A percentile compares a stretch with the other conserved stretches of the same genome.
Conservation (phyloP, 768 basidiomycete species). For the Boletus patriciae region DNA sequence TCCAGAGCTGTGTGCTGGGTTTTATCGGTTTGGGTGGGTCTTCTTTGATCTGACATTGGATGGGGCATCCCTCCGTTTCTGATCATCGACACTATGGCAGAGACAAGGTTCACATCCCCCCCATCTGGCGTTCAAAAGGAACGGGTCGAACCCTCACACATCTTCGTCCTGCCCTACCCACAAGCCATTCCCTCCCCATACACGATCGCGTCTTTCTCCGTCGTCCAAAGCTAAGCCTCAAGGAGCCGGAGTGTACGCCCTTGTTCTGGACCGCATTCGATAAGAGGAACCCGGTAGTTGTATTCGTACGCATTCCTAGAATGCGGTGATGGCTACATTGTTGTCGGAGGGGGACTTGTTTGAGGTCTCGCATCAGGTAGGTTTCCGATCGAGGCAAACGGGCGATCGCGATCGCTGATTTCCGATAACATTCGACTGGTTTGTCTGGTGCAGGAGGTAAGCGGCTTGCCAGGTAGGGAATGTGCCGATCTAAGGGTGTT, state of each 20-base stretch:
- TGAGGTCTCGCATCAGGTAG: slow-evolving; percentile 78
- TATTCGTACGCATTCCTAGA: slow-evolving; percentile 89
- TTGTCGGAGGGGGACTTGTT: slow-evolving; percentile 72
- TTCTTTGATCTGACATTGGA: neutral
- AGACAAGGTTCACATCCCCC: slow-evolving; percentile 79
- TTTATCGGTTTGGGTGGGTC: slow-evolving; percentile 75
- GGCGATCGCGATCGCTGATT: neutral
- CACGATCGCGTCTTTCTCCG: slow-evolving; percentile 77
- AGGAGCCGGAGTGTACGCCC: slow-evolving; percentile 87
- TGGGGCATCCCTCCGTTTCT: neutral
- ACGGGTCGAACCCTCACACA: slow-evolving; percentile 76
- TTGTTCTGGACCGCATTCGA: slow-evolving; percentile 93
- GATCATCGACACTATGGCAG: slow-evolving; percentile 34
- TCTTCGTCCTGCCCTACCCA: slow-evolving; percentile 84
- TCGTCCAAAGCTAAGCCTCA: slow-evolving; percentile 66
- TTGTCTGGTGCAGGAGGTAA: slow-evolving; percentile 41
- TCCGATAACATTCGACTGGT: neutral
- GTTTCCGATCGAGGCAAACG: neutral
- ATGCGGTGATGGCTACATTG: slow-evolving; percentile 86
- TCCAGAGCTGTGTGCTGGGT: slow-evolving; percentile 77
- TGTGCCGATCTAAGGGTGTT: neutral
- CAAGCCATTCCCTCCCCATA: slow-evolving; percentile 57
- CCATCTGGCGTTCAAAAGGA: slow-evolving; percentile 93
- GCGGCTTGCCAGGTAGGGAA: neutral
- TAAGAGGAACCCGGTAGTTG: slow-evolving; percentile 74